phyloP scores from a whole-genome alignment of 345 rosid species.

The Rhodomyrtus tomentosa region DNA sequence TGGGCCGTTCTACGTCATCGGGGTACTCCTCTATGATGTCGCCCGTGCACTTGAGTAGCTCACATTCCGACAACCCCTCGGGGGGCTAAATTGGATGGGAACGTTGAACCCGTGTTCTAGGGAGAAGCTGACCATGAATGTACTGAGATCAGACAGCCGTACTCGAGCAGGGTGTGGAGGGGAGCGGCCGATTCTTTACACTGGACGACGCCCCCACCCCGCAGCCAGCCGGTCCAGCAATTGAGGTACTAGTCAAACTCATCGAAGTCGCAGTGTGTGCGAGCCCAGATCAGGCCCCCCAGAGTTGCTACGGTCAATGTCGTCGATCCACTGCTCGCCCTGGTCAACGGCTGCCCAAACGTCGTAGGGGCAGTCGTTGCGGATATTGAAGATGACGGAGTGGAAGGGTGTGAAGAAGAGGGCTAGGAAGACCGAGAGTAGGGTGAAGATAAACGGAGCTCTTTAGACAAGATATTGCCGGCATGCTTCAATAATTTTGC shows the following conservation, averaged over 20 bases:
- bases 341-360: no score
- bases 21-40: no score
- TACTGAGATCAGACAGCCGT: no score
- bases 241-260: conserved; percentile 7
- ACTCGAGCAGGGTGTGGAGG: conserved; percentile 58
- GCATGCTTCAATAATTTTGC: neutral
- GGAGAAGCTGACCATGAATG: no score
- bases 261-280: conserved; percentile 21
- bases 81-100: conserved; percentile 10
- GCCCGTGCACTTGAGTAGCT: neutral
- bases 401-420: conserved; percentile 1
- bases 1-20: conserved; percentile 19
- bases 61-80: no score
- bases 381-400: conserved; percentile 13
- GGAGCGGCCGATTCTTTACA: conserved; percentile 41
- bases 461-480: neutral
- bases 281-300: conserved; percentile 31
- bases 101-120: conserved; percentile 39
- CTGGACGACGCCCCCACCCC: conserved; percentile 27
- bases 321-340: neutral
- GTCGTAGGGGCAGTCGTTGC: conserved; percentile 7
- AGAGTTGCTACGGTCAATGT: conserved; percentile 12
- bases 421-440: neutral
- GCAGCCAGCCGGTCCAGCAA: conserved; percentile 53
- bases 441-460: neutral